phyloP scores from a whole-genome alignment of 352 stramenopile genomes.

The Phytophthora europaea region DNA sequence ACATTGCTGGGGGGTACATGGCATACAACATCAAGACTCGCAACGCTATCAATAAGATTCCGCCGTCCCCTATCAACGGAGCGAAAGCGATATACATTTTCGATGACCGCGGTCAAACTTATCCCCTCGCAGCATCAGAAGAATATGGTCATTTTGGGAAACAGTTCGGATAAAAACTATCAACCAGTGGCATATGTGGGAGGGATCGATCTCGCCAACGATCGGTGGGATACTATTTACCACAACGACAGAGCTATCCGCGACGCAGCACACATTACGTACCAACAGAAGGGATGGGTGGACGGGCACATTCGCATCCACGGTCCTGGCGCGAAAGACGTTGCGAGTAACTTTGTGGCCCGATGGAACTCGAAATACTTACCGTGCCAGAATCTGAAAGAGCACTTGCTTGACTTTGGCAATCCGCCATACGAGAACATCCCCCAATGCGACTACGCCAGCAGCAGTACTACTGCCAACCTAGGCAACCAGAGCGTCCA shows the following conservation, averaged over 20 bases:
- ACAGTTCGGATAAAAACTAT: slow-evolving; percentile 2
- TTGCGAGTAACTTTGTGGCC: slow-evolving; percentile 57
- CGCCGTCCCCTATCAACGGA: slow-evolving; percentile 23
- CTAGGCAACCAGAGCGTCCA: slow-evolving; percentile 48
- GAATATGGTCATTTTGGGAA: slow-evolving; percentile 39
- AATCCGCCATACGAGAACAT: slow-evolving; percentile 43
- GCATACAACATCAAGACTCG: slow-evolving; percentile 47
- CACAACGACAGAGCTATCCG: slow-evolving; percentile 59
- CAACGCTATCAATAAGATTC: slow-evolving; percentile 51
- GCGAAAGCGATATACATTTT: slow-evolving; percentile 48
- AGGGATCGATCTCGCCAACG: slow-evolving; percentile 54
- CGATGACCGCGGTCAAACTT: slow-evolving; percentile 53
- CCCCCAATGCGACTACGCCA: slow-evolving; percentile 10
- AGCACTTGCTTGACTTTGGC: slow-evolving; percentile 50
- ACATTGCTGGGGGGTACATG: slow-evolving; percentile 42
- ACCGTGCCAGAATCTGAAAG: slow-evolving; percentile 27
- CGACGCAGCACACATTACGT: slow-evolving; percentile 37
- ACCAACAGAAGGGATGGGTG: slow-evolving; percentile 59
- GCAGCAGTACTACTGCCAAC: slow-evolving; percentile 12
- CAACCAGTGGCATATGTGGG: slow-evolving; percentile 55
- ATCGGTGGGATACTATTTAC: slow-evolving; percentile 66
- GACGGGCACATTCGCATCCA: slow-evolving; percentile 57
- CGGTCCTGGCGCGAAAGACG: slow-evolving; percentile 50
- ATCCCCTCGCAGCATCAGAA: slow-evolving; percentile 65
- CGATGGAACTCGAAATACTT: slow-evolving; percentile 57